Conservation (phyloP, 129 eudicot species). For the Helichrysum umbraculigerum region DNA sequence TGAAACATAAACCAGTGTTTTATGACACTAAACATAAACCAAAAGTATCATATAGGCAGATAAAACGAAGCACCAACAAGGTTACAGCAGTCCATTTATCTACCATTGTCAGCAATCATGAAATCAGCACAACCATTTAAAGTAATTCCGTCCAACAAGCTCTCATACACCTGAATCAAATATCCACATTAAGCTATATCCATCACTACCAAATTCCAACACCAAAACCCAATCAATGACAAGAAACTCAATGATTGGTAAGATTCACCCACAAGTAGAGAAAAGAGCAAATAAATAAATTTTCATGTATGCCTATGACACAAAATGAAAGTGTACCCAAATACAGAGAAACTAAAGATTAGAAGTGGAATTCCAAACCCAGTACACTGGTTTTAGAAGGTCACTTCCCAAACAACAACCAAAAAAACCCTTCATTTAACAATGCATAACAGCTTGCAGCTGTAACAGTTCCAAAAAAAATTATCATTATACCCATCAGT, state of each 20-base stretch:
- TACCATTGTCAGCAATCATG: conserved; percentile 78
- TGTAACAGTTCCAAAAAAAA: no score
- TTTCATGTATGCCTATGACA: no score
- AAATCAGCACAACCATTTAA: conserved; percentile 89
- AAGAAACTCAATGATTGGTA: no score
- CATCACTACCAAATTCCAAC: conserved; percentile 43
- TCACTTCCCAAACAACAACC: no score
- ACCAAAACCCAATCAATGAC: conserved; percentile 19
- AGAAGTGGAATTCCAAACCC: conserved; percentile 1
- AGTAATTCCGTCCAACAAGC: conserved; percentile 88
- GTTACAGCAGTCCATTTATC: conserved; percentile 82
- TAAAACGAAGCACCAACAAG: conserved; percentile 82
- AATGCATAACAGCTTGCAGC: no score
- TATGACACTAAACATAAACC: conserved; percentile 31
- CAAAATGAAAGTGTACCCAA: not conserved
- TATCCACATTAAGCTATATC: conserved; percentile 56
- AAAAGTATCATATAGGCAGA: conserved; percentile 51
- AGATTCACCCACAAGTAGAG: no score
- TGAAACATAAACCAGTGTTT: conserved; percentile 26
- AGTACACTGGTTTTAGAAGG: not conserved
- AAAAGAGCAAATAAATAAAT: no score
- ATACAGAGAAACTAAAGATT: not conserved
- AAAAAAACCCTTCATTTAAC: not conserved
- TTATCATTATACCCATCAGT: no score
- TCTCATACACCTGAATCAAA: conserved; percentile 92